phyloP scores from a whole-genome alignment of 2,329 filamentous ascomycete species.

The Pseudogymnoascus sp. region DNA sequence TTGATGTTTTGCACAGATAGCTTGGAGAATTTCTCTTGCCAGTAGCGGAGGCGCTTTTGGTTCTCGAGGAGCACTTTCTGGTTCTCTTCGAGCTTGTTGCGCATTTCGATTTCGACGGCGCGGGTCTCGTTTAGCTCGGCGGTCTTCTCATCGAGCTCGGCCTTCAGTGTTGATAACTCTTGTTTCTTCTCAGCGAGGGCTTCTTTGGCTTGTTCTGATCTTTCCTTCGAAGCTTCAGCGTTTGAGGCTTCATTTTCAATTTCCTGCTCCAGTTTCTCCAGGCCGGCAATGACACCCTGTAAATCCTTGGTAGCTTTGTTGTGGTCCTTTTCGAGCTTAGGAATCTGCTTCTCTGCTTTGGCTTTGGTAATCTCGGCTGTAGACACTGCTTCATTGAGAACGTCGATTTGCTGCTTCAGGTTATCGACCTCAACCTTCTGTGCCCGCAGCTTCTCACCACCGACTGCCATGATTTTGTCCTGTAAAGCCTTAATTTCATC shows the following conservation, averaged over 20 bases:
- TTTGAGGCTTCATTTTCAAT: conserved; percentile 70
- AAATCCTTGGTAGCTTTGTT: conserved; percentile 75
- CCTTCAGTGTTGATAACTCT: conserved; percentile 72
- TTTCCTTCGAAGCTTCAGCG: conserved; percentile 64
- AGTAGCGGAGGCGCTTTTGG: conserved; percentile 75
- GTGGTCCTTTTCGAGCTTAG: conserved; percentile 79
- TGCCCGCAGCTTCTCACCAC: conserved; percentile 82
- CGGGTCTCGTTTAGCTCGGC: conserved; percentile 82
- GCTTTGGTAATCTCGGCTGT: conserved; percentile 80
- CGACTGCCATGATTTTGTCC: conserved; percentile 97
- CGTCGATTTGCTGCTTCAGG: conserved; percentile 77
- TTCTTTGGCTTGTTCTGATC: conserved; percentile 77
- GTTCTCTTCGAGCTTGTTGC: conserved; percentile 94
- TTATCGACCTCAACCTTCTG: conserved; percentile 89
- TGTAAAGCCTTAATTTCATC: conserved; percentile 88
- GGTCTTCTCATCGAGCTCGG: conserved; percentile 79
- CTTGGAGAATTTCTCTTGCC: conserved; percentile 85
- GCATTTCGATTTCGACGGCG: conserved; percentile 93
- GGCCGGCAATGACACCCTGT: conserved; percentile 62
- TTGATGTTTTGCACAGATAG: conserved; percentile 75
- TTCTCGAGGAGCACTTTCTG: conserved; percentile 84
- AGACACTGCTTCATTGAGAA: conserved; percentile 74
- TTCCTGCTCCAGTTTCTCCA: conserved; percentile 72
- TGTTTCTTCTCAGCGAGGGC: conserved; percentile 72
- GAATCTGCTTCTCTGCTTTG: conserved; percentile 88